Percentiles rank a stretch among this genome's conserved stretches.
Conservation (phyloP, 2,329 filamentous ascomycete species). For the Sporothrix pallida region DNA sequence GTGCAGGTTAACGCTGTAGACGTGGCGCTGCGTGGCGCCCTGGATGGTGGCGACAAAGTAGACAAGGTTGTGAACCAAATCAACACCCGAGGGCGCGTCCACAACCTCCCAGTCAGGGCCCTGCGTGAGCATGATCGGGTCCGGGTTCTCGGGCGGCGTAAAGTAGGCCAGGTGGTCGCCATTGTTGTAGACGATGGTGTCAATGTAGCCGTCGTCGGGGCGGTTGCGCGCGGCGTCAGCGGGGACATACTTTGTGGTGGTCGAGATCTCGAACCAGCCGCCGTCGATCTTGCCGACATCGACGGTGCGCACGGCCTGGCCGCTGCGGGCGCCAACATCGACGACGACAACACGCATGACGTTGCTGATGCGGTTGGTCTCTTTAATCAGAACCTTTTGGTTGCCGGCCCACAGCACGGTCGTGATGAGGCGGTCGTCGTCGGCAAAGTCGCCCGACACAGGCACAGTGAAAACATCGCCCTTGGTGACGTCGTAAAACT, state of each 20-base stretch:
- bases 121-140: slow-evolving; percentile 84
- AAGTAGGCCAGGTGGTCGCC: slow-evolving; percentile 95
- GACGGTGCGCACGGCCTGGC: slow-evolving; percentile 77
- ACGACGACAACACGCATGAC: slow-evolving; percentile 85
- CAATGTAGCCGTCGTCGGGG: slow-evolving; percentile 86
- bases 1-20: slow-evolving; percentile 87
- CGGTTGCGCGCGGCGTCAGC: slow-evolving; percentile 79
- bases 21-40: slow-evolving; percentile 84
- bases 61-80: slow-evolving; percentile 82
- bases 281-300: slow-evolving; percentile 87
- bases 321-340: slow-evolving; percentile 74
- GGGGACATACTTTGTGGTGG: slow-evolving; percentile 84
- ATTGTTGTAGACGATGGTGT: slow-evolving; percentile 83
- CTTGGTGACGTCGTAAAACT: slow-evolving; percentile 84
- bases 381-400: slow-evolving; percentile 80
- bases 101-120: slow-evolving; percentile 88
- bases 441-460: slow-evolving; percentile 75
- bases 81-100: slow-evolving; percentile 80
- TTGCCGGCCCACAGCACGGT: slow-evolving; percentile 86
- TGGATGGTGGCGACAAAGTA: slow-evolving; percentile 91
- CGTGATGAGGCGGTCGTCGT: slow-evolving; percentile 87
- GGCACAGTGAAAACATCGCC: slow-evolving; percentile 80
- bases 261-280: slow-evolving; percentile 95
- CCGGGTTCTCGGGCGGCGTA: slow-evolving; percentile 78
- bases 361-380: slow-evolving; percentile 94